Conservation (phyloP, 352 stramenopile species). For the Plasmopara viticola region DNA sequence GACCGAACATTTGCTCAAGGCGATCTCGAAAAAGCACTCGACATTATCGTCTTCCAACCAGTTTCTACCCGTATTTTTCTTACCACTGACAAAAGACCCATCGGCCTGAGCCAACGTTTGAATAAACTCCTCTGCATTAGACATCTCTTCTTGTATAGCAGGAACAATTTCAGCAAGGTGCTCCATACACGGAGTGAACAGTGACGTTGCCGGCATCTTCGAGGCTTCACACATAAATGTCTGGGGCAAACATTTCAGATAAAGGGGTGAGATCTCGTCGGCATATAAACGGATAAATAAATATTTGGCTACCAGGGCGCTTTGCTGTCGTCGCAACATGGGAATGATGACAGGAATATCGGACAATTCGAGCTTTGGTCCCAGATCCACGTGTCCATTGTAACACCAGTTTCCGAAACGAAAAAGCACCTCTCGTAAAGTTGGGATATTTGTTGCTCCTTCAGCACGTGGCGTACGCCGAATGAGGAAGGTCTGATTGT, state of each 20-base stretch:
- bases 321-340: slow-evolving; percentile 90
- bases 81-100: slow-evolving; percentile 47
- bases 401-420: slow-evolving; percentile 95
- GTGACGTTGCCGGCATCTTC: slow-evolving; percentile 82
- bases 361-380: slow-evolving; percentile 78
- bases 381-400: slow-evolving; percentile 88
- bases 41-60: slow-evolving; percentile 89
- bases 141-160: slow-evolving; percentile 85
- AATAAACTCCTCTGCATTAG: slow-evolving; percentile 80
- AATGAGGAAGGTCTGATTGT: slow-evolving; percentile 85
- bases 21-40: slow-evolving; percentile 92
- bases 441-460: slow-evolving; percentile 25
- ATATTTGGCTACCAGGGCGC: slow-evolving; percentile 53
- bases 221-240: slow-evolving; percentile 91
- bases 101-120: slow-evolving; percentile 42
- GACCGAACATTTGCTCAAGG: slow-evolving; percentile 57
- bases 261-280: neutral
- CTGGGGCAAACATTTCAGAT: slow-evolving; percentile 16
- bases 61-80: slow-evolving; percentile 39
- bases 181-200: slow-evolving; percentile 87
- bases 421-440: slow-evolving; percentile 90
- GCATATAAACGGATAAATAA: neutral
- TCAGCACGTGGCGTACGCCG: slow-evolving; percentile 46
- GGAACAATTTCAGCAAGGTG: slow-evolving; percentile 72
- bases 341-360: slow-evolving; percentile 93